A percentile compares a stretch with the other conserved stretches of the same genome.
Conservation (phyloP, 2,329 filamentous ascomycete species). For the Scedosporium boydii region DNA sequence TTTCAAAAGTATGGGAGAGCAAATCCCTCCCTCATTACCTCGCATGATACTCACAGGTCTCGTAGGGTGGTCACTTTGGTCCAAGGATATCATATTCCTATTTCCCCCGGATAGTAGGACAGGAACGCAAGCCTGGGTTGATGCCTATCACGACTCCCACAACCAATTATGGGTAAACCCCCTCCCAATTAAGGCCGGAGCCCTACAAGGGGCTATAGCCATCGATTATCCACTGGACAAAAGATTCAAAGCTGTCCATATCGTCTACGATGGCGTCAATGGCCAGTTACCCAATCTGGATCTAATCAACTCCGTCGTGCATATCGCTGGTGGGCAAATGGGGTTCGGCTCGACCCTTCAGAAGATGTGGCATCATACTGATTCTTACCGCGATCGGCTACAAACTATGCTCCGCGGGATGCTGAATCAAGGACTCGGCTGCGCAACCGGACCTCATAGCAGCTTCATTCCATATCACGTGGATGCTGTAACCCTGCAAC, state of each 20-base stretch:
- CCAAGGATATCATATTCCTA: slow-evolving; percentile 93
- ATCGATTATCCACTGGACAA: slow-evolving; percentile 83
- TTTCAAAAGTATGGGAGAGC: slow-evolving; percentile 60
- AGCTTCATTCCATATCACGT: slow-evolving; percentile 97
- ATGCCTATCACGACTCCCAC: slow-evolving; percentile 92
- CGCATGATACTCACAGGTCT: background rate
- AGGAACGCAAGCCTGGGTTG: slow-evolving; percentile 92
- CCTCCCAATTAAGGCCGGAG: slow-evolving; percentile 82
- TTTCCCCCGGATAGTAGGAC: slow-evolving; percentile 81
- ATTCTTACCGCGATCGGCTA: slow-evolving; percentile 72
- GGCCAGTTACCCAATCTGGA: slow-evolving; percentile 93
- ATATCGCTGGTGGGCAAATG: slow-evolving; percentile 86
- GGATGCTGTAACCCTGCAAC: slow-evolving; percentile 87
- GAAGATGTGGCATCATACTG: slow-evolving; percentile 74
- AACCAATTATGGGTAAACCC: slow-evolving; percentile 59
- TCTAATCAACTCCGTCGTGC: slow-evolving; percentile 85
- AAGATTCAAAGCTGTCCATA: slow-evolving; percentile 77
- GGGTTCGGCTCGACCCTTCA: slow-evolving; percentile 77
- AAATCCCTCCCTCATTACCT: background rate
- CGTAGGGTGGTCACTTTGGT: slow-evolving; percentile 88
- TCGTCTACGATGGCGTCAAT: slow-evolving; percentile 92
- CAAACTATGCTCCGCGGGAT: slow-evolving; percentile 87
- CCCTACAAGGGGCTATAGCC: slow-evolving; percentile 85
- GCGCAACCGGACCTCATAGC: slow-evolving; percentile 84
- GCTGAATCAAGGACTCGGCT: slow-evolving; percentile 81